These are phyloP conservation scores for Vitis labrusca DNA, from an alignment of 164 flowering plant species.

Conservation along the genomic window DNA sequence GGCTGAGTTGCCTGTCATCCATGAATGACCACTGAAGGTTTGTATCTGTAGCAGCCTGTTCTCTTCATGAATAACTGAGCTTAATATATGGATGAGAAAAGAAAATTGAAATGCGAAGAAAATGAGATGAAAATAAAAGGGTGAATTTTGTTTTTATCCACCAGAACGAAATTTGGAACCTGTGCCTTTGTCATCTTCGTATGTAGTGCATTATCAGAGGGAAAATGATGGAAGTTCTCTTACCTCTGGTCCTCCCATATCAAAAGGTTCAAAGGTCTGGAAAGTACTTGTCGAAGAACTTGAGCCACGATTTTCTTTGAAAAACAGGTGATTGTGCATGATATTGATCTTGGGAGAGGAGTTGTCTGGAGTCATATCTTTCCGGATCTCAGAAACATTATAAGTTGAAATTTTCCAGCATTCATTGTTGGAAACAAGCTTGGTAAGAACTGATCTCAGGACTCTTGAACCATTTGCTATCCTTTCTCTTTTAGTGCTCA, in stretches of 20 bases:
- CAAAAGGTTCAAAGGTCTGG: not conserved
- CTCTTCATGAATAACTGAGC: not conserved
- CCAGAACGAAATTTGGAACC: too few relatives aligned
- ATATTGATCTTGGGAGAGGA: not conserved
- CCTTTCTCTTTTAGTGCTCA: slow-evolving; percentile 2
- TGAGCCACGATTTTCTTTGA: not conserved
- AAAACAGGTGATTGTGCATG: not conserved
- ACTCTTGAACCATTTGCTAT: not conserved
- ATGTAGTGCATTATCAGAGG: not conserved
- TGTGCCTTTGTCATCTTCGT: not conserved
- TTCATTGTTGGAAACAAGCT: not conserved
- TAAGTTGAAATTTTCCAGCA: not conserved
- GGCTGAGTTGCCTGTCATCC: not conserved
- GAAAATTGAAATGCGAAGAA: not conserved
- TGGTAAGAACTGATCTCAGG: slow-evolving; percentile 2
- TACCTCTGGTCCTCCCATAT: not conserved
- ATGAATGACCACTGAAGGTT: not conserved
- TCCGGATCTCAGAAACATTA: not conserved
- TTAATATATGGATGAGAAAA: not conserved
- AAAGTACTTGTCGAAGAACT: not conserved
- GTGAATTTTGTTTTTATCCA: too few relatives aligned
- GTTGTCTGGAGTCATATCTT: not conserved
- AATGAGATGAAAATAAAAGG: not conserved
- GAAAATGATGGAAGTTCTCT: not conserved
- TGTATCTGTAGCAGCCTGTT: slow-evolving; percentile 9